phyloP scores from a whole-genome alignment of 2,329 filamentous ascomycete species.

The Lachnellula subtilissima region DNA sequence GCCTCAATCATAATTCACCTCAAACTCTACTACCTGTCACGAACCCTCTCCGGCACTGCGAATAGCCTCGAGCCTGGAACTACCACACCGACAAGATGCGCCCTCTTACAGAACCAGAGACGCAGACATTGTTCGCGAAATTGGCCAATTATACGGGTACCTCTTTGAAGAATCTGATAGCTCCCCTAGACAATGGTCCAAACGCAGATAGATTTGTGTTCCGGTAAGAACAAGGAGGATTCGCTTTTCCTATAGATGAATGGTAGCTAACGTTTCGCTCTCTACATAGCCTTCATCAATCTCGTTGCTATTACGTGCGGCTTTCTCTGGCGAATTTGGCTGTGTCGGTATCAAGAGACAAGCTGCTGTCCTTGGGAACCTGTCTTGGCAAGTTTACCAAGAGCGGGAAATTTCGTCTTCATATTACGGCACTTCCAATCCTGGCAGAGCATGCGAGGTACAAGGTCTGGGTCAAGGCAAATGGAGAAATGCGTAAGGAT shows the following conservation, averaged over 20 bases:
- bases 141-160: conserved; percentile 89
- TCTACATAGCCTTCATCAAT: conserved; percentile 54
- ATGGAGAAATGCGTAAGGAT: conserved; percentile 76
- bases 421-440: conserved; percentile 82
- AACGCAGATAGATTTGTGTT: conserved; percentile 79
- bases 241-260: no score
- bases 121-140: conserved; percentile 81
- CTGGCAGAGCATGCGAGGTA: conserved; percentile 88
- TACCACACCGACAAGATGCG: conserved; percentile 52
- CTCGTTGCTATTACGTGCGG: conserved; percentile 86
- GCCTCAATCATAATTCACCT: background rate
- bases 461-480: conserved; percentile 95
- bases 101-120: conserved; percentile 73
- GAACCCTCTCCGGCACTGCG: background rate
- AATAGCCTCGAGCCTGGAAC: background rate
- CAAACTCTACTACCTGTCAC: background rate
- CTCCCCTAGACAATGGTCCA: conserved; percentile 62
- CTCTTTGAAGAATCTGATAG: conserved; percentile 79
- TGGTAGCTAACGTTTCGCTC: no score
- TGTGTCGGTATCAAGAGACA: conserved; percentile 75
- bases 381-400: conserved; percentile 94
- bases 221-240: conserved; percentile 36
- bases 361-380: conserved; percentile 80
- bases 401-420: conserved; percentile 89
- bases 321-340: conserved; percentile 88